These are phyloP conservation scores for Linnemannia zychae DNA, from an alignment of 192 early-diverging fungal species.

Conservation along the genomic window DNA sequence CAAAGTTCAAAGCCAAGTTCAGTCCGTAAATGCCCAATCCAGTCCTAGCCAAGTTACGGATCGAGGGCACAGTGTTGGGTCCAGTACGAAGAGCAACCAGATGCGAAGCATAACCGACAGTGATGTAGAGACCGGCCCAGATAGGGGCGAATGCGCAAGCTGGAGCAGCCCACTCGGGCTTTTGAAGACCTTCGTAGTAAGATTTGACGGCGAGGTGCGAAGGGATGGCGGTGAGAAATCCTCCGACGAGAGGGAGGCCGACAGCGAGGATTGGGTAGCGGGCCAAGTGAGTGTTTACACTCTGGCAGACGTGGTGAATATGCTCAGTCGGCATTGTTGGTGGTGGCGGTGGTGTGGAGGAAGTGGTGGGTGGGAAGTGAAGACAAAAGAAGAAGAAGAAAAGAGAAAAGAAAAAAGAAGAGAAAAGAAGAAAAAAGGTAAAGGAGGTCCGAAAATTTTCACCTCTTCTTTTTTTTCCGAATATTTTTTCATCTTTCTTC, in stretches of 20 bases:
- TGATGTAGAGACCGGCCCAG: constrained; percentile 43
- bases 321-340: constrained; percentile 30
- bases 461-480: background rate
- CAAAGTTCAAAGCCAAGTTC: constrained; percentile 45
- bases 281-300: constrained; percentile 45
- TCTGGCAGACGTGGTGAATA: constrained; percentile 37
- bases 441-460: background rate
- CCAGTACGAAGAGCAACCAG: constrained; percentile 46
- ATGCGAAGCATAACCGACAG: constrained; percentile 54
- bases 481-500: background rate
- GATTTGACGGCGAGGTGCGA: constrained; percentile 21
- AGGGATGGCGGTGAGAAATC: constrained; percentile 45
- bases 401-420: background rate
- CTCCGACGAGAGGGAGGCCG: constrained; percentile 45
- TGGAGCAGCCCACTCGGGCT: constrained; percentile 44
- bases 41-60: constrained; percentile 33
- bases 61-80: constrained; percentile 37
- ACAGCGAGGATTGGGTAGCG: constrained; percentile 51
- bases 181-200: constrained; percentile 20
- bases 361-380: background rate
- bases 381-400: constrained; percentile 9
- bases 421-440: constrained; percentile 1
- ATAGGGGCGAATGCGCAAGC: constrained; percentile 26
- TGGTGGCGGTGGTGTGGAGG: background rate
- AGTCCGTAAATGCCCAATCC: constrained; percentile 40